Evolutionary conservation across 345 rosid genomes (phyloP), one percentile per base, ranked within the genome.

Genomic region (Gossypium raimondii): DNA sequence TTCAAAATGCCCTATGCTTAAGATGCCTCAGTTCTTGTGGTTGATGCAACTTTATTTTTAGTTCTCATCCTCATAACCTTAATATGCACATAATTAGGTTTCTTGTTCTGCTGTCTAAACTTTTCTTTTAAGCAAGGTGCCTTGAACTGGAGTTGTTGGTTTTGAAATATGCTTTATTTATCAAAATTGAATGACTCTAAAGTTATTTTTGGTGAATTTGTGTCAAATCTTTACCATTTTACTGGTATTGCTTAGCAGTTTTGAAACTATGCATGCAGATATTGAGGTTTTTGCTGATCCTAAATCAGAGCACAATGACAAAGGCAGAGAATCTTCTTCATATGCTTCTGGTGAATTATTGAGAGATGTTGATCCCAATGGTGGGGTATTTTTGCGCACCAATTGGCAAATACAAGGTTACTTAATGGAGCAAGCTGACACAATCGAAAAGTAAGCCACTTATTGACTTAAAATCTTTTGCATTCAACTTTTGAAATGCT

Each of bases 351-450:
- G 81, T 50, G 84, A 83, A 81, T 79, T 79, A 63, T 51, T 76
- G 48, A 70, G 72, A 56, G 84, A 84, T 71, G 64, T 71, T 43
- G 86, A 83, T 71, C 69, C 78, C 24, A 80, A 73, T 77, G 83
- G 78, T 11, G 88, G 90, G 61, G 78, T 81, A 72, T 95, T 90
- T 82, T 81, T 93, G 56, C 86, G 92, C 38, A 84, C 98, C 73
- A 90, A 85, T 69, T 86, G 85, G 88, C 99, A 91, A 83, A 87
- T 93, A 73, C 98, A 93, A 77, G 97, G 97, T 41, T 93, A 85
- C 88, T 84, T 93, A 81, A 83, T 84, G 86, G 92, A 90, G 80
- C 96, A 93, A 82, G 93, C 96, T 61, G 93, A 93, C 79, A 89
- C 89, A 70, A 87, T 91, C 78, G 97, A 95, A 87, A 91, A 82